Percentiles rank a stretch among this genome's conserved stretches.
phyloP scores from a whole-genome alignment of 176 grass and related monocot species.

The Aegilops longissima region DNA sequence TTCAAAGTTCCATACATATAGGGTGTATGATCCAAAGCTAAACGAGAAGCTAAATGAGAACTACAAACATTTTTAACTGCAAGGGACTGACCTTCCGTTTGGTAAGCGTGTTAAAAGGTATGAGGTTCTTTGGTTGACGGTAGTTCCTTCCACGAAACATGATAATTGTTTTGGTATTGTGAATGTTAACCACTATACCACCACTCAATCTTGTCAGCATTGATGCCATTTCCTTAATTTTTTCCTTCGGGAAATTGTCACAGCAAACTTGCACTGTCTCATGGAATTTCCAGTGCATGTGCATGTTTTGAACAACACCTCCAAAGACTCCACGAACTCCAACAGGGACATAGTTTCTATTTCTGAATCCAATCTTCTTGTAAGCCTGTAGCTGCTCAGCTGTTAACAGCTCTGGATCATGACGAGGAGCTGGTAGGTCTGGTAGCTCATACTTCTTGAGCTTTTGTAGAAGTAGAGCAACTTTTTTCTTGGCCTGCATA shows the following conservation, averaged over 20 bases:
- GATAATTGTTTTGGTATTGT: conserved; percentile 95
- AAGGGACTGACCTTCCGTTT: conserved; percentile 82
- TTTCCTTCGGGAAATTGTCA: conserved; percentile 95
- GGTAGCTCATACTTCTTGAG: conserved; percentile 97
- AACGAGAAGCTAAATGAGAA: conserved; percentile 12
- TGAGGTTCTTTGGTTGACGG: conserved; percentile 97
- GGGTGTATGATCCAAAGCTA: background rate
- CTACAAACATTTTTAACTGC: conserved; percentile 4
- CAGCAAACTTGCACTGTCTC: conserved; percentile 97
- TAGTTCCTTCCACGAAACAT: conserved; percentile 99
- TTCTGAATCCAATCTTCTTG: conserved; percentile 98
- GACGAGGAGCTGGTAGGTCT: conserved; percentile 77
- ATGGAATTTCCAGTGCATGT: conserved; percentile 99
- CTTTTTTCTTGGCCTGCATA: conserved; percentile 92
- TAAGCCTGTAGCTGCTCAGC: conserved; percentile 90
- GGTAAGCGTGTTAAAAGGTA: conserved; percentile 96
- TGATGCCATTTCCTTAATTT: conserved; percentile 95
- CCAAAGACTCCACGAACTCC: conserved; percentile 99
- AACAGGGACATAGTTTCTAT: conserved; percentile 91
- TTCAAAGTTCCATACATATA: background rate
- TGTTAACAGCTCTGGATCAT: conserved; percentile 88
- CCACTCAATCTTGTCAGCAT: conserved; percentile 96
- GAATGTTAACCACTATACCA: conserved; percentile 96
- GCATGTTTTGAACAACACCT: conserved; percentile 99
- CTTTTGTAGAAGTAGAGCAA: conserved; percentile 88